Evolutionary conservation across 768 basidiomycete species (phyloP).

Genomic region (Russula olivacea): DNA sequence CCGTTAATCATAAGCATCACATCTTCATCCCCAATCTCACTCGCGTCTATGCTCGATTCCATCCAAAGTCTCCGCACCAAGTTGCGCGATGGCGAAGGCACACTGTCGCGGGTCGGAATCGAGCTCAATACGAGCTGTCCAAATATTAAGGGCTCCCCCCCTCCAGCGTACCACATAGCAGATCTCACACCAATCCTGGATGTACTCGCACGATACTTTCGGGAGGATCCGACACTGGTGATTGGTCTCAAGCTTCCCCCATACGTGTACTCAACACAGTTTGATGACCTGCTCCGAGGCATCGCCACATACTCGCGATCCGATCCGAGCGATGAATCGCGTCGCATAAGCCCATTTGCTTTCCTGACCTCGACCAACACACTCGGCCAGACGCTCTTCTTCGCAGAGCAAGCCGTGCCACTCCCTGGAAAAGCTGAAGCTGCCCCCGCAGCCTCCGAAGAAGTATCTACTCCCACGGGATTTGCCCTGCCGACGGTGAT

Average conservation of each 20-base stretch:
- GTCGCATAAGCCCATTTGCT: constrained; percentile 18
- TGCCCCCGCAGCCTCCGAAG: not conserved
- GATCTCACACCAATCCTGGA: constrained; percentile 48
- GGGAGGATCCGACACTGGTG: constrained; percentile 50
- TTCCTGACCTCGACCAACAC: constrained; percentile 26
- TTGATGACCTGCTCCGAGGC: constrained; percentile 15
- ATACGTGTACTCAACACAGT: constrained; percentile 22
- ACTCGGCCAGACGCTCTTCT: constrained; percentile 22
- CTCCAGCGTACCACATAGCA: constrained; percentile 57
- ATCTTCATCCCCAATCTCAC: constrained; percentile 46
- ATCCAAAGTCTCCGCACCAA: constrained; percentile 54
- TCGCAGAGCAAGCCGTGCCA: constrained; percentile 7
- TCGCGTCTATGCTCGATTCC: constrained; percentile 49
- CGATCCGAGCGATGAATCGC: constrained; percentile 18
- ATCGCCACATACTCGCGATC: constrained; percentile 20
- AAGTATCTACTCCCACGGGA: constrained; percentile 6
- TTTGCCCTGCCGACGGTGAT: constrained; percentile 60
- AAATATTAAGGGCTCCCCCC: constrained; percentile 58
- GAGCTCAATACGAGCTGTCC: constrained; percentile 87
- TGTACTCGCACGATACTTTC: constrained; percentile 46
- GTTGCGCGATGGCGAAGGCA: constrained; percentile 29
- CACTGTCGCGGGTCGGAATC: constrained; percentile 47
- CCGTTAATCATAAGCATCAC: constrained; percentile 81
- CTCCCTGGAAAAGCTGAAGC: not conserved
- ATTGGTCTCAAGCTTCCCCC: constrained; percentile 58